These are phyloP conservation scores for Aspergillus sp. DNA, from an alignment of 2,329 filamentous ascomycete genomes.

Conservation along the genomic window DNA sequence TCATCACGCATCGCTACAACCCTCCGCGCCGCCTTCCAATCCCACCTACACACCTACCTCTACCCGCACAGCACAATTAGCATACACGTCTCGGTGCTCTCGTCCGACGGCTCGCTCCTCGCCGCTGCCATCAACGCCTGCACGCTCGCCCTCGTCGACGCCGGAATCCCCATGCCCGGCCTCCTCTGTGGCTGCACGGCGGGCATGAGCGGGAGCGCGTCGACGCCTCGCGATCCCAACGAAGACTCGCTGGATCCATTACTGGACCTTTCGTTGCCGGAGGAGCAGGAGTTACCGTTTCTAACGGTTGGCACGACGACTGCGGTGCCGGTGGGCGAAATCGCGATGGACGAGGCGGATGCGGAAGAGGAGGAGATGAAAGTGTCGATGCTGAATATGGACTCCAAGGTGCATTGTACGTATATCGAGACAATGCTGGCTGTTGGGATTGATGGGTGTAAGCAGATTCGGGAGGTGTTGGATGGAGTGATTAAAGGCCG, in stretches of 20 bases:
- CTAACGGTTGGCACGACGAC: constrained; percentile 70
- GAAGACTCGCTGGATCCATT: constrained; percentile 39
- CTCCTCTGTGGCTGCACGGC: constrained; percentile 85
- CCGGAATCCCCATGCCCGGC: constrained; percentile 90
- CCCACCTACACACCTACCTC: constrained; percentile 74
- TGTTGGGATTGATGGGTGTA: constrained; percentile 86
- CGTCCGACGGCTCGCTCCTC: constrained; percentile 82
- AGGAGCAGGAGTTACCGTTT: constrained; percentile 71
- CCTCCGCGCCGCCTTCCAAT: constrained; percentile 67
- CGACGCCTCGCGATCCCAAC: constrained; percentile 32
- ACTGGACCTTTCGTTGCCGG: constrained; percentile 38
- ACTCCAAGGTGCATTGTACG: constrained; percentile 73
- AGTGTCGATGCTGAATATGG: constrained; percentile 74
- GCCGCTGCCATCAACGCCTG: constrained; percentile 86
- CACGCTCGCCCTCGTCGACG: constrained; percentile 86
- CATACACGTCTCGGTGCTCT: constrained; percentile 78
- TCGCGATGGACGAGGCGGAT: constrained; percentile 41
- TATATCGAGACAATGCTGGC: constrained; percentile 88
- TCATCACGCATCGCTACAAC: constrained; percentile 58
- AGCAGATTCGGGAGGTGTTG: constrained; percentile 71
- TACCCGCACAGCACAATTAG: constrained; percentile 83
- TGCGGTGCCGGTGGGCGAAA: constrained; percentile 42
- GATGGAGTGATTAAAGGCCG: constrained; percentile 59
- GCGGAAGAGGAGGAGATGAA: constrained; percentile 43
- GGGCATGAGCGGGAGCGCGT: constrained; percentile 53